Conservation (phyloP, 192 early-diverging fungal genomes). For the Gryganskiella cystojenkinii region DNA sequence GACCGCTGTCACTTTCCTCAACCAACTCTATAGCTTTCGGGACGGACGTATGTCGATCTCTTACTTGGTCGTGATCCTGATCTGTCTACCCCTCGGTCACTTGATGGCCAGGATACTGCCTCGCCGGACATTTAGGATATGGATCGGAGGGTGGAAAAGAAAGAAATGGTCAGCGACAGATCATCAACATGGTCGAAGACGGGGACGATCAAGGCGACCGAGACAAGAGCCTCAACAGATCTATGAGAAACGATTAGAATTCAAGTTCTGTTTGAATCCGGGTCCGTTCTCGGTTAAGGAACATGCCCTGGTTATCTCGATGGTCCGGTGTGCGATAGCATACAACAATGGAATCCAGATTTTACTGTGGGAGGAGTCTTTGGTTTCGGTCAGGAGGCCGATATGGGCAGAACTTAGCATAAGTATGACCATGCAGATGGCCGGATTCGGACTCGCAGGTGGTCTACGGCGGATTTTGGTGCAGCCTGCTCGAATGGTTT, state of each 20-base stretch:
- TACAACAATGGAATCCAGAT: constrained; percentile 64
- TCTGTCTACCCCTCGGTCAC: constrained; percentile 58
- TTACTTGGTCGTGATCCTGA: constrained; percentile 53
- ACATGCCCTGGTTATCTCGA: constrained; percentile 63
- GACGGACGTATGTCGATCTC: constrained; percentile 45
- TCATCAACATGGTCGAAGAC: too few relatives aligned
- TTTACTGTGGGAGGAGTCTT: constrained; percentile 59
- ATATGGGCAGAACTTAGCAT: constrained; percentile 59
- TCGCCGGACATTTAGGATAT: constrained; percentile 32
- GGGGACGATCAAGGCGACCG: too few relatives aligned
- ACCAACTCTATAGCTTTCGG: constrained; percentile 61
- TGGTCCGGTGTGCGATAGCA: constrained; percentile 57
- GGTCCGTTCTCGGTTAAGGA: constrained; percentile 73
- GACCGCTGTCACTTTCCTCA: constrained; percentile 51
- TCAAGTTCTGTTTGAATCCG: constrained; percentile 59
- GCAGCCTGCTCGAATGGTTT: constrained; percentile 83
- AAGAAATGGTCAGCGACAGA: too few relatives aligned
- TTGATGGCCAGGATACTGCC: constrained; percentile 53
- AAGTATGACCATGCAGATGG: constrained; percentile 59
- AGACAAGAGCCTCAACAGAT: background rate
- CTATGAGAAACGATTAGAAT: constrained; percentile 42
- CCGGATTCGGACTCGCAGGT: constrained; percentile 60
- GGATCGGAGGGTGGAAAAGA: background rate
- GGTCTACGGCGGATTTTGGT: constrained; percentile 71
- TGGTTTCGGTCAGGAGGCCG: constrained; percentile 58